A percentile compares a stretch with the other conserved stretches of the same genome.
phyloP scores from a whole-genome alignment of 1,284 basidiomycete genomes.

The Meira nashicola region DNA sequence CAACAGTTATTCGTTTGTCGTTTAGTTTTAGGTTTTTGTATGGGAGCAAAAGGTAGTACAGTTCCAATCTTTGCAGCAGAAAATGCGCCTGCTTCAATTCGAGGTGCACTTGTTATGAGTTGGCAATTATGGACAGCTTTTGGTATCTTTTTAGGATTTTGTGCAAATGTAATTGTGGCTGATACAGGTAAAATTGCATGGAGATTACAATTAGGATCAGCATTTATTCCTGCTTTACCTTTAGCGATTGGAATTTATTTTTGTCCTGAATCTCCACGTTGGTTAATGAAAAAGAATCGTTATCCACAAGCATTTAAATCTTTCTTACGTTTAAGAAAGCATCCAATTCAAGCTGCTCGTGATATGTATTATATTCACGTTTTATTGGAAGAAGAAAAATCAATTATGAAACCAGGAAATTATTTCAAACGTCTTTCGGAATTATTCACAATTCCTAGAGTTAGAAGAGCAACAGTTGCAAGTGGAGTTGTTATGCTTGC shows the following conservation, averaged over 20 bases:
- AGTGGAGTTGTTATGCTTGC: conserved; percentile 41
- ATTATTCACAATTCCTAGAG: conserved; percentile 60
- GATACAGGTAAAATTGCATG: conserved; percentile 35
- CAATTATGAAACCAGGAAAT: conserved; percentile 57
- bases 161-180: conserved; percentile 32
- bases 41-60: conserved; percentile 21
- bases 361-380: conserved; percentile 62
- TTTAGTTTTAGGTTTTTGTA: conserved; percentile 20
- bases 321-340: conserved; percentile 64
- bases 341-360: conserved; percentile 69
- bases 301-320: conserved; percentile 62
- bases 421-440: conserved; percentile 57
- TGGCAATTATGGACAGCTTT: conserved; percentile 20
- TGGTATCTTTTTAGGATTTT: conserved; percentile 23
- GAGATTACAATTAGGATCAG: conserved; percentile 32
- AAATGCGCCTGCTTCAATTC: conserved; percentile 17
- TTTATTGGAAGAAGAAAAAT: conserved; percentile 58
- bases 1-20: conserved; percentile 16
- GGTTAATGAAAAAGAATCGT: conserved; percentile 36
- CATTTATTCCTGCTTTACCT: conserved; percentile 21
- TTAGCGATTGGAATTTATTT: conserved; percentile 24
- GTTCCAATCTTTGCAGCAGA: conserved; percentile 23
- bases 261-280: conserved; percentile 47
- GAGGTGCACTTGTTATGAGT: conserved; percentile 17
- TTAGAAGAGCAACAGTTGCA: conserved; percentile 61